Evolutionary conservation across 129 eudicot species (phyloP), one percentile per base, ranked within the genome.

Genomic region (Chrysanthemum lavandulifolium): DNA sequence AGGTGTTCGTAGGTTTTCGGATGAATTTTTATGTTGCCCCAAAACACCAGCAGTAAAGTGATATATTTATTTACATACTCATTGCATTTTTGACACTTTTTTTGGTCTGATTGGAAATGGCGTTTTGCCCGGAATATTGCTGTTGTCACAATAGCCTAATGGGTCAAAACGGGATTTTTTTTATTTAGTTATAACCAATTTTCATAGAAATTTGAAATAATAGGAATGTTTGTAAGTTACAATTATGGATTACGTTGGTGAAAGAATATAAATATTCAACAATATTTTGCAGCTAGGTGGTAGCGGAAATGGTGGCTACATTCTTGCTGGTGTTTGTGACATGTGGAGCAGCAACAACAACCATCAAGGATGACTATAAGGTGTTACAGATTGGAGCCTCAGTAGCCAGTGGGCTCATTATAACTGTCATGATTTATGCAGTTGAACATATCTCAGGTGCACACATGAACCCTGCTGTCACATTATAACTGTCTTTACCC

Each of bases 371-470:
- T 6, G 85, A 83, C 55, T 69, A 58, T 40, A 76, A 76, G 51
- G 86, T 92, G 13, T 82, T 91, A 4, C 78, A 77, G 14, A 88
- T 92, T 6, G 98, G 88, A 65, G 89, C n/a, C n/a, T n/a, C n/a
- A n/a, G n/a, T n/a, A n/a, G n/a, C n/a, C n/a, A n/a, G n/a, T n/a
- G 96, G 96, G 1, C 87, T 92, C 12, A 83, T 89, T 29, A 94
- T 92, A 10, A 92, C 94, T 3, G 96, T 89, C 6, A 92, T 92
- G 97, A 92, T 92, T 48, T 89, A 92, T 82, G 91, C 96, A 1
- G 91, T 92, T 23, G 96, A 96, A 12, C 98, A 92, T 69, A 82
- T 89, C 18, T 92, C 98, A n/a, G n/a, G 96, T 71, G 98, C 96
- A 4, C 98, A 92, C 57, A 89, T 92, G 91, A 92, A 92, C 85